Conservation (phyloP, 192 early-diverging fungal genomes). For the Umbelopsis ramanniana region DNA sequence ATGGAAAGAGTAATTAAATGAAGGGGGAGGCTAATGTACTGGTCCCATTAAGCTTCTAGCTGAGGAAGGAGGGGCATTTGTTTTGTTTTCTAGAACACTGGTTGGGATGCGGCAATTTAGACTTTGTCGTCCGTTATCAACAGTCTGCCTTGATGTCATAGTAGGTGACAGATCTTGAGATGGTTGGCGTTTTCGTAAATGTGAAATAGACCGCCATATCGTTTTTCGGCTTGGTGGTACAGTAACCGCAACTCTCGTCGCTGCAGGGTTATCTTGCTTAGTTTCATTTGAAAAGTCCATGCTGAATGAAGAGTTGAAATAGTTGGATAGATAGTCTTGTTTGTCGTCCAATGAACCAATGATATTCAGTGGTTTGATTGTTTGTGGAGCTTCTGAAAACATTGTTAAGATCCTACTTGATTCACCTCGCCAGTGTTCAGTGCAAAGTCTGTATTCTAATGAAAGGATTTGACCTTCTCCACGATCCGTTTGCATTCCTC, state of each 20-base stretch:
- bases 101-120: neutral
- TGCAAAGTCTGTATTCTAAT: conserved; percentile 73
- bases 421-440: conserved; percentile 73
- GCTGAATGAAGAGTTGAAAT: neutral
- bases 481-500: conserved; percentile 69
- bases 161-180: neutral
- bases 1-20: neutral
- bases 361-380: neutral
- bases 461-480: conserved; percentile 52
- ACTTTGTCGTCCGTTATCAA: conserved; percentile 2
- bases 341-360: neutral
- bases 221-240: neutral
- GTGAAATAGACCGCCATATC: conserved; percentile 1
- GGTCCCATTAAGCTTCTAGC: conserved; percentile 1
- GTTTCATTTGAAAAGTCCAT: neutral
- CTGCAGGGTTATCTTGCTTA: neutral
- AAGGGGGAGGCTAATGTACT: neutral
- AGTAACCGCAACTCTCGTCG: neutral
- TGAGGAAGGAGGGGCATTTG: neutral
- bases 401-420: conserved; percentile 62
- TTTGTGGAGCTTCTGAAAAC: conserved; percentile 43
- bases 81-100: neutral
- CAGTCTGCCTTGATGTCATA: neutral
- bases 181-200: neutral
- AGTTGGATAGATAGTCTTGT: neutral